phyloP scores from a whole-genome alignment of 768 basidiomycete species.

The Suillus americanus region DNA sequence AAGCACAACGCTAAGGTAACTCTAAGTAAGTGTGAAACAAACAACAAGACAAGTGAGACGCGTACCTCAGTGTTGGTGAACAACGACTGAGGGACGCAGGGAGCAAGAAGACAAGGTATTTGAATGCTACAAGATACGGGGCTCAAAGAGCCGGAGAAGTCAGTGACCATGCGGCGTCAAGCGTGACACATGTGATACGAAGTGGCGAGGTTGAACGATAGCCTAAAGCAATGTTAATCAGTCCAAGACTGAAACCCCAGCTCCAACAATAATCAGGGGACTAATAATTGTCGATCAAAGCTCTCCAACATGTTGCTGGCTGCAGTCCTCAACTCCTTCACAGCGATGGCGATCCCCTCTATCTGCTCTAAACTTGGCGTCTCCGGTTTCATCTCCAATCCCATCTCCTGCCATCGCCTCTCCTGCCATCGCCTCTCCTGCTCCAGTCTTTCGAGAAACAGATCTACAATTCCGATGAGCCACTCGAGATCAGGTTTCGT shows the following conservation, averaged over 20 bases:
- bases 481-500: not conserved
- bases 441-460: not conserved
- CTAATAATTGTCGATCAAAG: not conserved
- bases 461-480: not conserved
- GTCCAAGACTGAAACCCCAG: no score
- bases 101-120: no score
- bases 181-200: no score
- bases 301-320: not conserved
- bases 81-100: no score
- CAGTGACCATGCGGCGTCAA: no score
- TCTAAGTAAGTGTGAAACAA: no score
- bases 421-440: no score
- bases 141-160: no score
- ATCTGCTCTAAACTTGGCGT: not conserved
- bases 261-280: not conserved
- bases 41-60: slow-evolving; percentile 39
- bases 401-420: not conserved
- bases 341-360: not conserved
- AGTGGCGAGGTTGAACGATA: no score
- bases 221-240: no score
- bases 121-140: no score
- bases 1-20: no score
- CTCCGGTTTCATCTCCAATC: not conserved
- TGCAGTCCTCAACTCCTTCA: not conserved
- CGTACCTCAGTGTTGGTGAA: slow-evolving; percentile 28